A percentile compares a stretch with the other conserved stretches of the same genome.
phyloP scores from a whole-genome alignment of 1,139 yeast species.

The Debaryomyces sp. region DNA sequence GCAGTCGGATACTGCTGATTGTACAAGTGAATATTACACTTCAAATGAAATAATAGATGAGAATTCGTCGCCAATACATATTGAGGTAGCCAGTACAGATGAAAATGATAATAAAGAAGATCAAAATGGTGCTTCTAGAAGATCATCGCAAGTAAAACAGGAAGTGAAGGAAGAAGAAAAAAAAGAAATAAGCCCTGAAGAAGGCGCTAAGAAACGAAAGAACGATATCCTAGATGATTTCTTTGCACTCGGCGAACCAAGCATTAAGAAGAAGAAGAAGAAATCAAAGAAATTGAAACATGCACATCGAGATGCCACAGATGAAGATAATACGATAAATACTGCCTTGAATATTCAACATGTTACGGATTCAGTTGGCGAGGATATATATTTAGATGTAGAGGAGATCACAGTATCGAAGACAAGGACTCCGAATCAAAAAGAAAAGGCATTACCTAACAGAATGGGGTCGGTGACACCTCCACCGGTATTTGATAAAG shows the following conservation, averaged over 20 bases:
- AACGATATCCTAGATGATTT: slow-evolving; percentile 29
- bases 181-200: neutral
- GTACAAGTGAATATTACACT: slow-evolving; percentile 9
- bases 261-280: slow-evolving; percentile 25
- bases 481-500: slow-evolving; percentile 17
- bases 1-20: slow-evolving; percentile 8
- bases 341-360: neutral
- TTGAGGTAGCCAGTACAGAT: neutral
- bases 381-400: neutral
- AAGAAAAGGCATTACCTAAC: neutral
- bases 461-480: slow-evolving; percentile 10
- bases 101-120: neutral
- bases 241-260: slow-evolving; percentile 25
- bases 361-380: neutral
- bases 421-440: neutral
- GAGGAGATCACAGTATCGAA: neutral
- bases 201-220: slow-evolving; percentile 12
- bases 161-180: neutral
- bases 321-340: neutral
- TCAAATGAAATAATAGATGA: slow-evolving; percentile 6
- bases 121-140: neutral
- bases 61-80: neutral
- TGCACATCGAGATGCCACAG: neutral
- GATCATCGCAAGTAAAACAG: neutral
- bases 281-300: slow-evolving; percentile 11